Evolutionary conservation across 257 asterid genomes (phyloP).

Genomic region (Plantago major): DNA sequence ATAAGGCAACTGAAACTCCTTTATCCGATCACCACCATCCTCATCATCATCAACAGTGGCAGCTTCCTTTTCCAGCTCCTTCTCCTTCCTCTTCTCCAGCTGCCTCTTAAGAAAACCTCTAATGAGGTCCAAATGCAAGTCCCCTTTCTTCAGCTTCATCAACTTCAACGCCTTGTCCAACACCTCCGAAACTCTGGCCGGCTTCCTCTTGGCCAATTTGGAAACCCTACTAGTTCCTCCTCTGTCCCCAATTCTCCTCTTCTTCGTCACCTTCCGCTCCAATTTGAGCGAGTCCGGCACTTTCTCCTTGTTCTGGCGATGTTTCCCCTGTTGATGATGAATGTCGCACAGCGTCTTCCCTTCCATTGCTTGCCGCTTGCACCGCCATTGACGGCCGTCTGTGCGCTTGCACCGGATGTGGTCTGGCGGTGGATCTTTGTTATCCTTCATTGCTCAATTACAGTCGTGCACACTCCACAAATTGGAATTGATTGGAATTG

Average conservation of each 20-base stretch:
- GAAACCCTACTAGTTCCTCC: slow-evolving; percentile 37
- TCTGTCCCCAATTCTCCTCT: slow-evolving; percentile 21
- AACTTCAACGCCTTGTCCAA: slow-evolving; percentile 79
- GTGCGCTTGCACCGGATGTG: slow-evolving; percentile 90
- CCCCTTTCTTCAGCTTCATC: slow-evolving; percentile 81
- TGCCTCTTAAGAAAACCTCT: slow-evolving; percentile 76
- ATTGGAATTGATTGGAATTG: no score
- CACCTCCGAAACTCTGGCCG: slow-evolving; percentile 64
- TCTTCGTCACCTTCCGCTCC: slow-evolving; percentile 51
- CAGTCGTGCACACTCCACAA: no score
- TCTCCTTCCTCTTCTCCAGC: slow-evolving; percentile 79
- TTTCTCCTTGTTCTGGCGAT: slow-evolving; percentile 70
- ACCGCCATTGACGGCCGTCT: slow-evolving; percentile 99
- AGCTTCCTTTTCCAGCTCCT: slow-evolving; percentile 30
- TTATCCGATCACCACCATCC: background rate
- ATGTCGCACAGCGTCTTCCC: slow-evolving; percentile 86
- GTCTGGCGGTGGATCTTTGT: slow-evolving; percentile 70
- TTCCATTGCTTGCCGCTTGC: slow-evolving; percentile 70
- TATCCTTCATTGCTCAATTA: slow-evolving; percentile 16
- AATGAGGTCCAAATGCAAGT: slow-evolving; percentile 79
- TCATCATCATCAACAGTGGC: slow-evolving; percentile 33
- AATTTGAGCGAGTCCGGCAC: slow-evolving; percentile 89
- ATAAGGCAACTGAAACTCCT: slow-evolving; percentile 49
- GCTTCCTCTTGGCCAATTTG: slow-evolving; percentile 31
- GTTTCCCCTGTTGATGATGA: slow-evolving; percentile 81